Evolutionary conservation across 208 protist species (phyloP), one percentile per base, ranked within the genome.

Genomic region (Trypanosoma caninum): DNA sequence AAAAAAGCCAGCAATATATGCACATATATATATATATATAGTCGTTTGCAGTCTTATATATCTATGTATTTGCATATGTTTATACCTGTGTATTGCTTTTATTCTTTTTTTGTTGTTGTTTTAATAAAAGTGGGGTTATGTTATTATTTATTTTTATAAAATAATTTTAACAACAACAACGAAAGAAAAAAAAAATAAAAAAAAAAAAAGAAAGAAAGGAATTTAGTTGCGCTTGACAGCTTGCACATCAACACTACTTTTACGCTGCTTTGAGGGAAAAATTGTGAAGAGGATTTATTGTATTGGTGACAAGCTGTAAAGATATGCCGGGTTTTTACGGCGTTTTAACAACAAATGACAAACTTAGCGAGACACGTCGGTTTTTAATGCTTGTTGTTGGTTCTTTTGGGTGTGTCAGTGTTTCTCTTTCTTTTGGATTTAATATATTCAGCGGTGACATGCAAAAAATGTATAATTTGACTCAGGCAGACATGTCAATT

Each of bases 391-490:
- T 87, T 38, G 69, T 68, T 14, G 59, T 66, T 8, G 69, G 57
- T 25, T 37, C 54, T 3, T 85, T 74, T 64, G 74, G 74, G 0
- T 87, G 77, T 59, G 78, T 93, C n/a, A 81, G 80, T 51, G 63
- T 78, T 1, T 93, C 87, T 13, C 80, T 78, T 27, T 71, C 64
- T 16, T 93, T 83, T 72, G 65, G 78, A 13, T 94, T 86, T 65
- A 94, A 91, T 67, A 65, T 94, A 25, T 87, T 87, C 53, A 88
- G 79, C 14, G 82, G 74, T 22, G 38, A 48, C n/a, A 56, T 94
- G 28, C 78, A 89, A 50, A 33, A 75, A 18, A 62, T 76, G 47
- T 94, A 89, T 61, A 23, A 82, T 28, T 71, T 89, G n/a, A 80
- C 65, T 9, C 87, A 94, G 58, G 70, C 62, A 18, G 71, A 91